Conservation (phyloP, 2,329 filamentous ascomycete genomes). For the Aspergillus sp. region DNA sequence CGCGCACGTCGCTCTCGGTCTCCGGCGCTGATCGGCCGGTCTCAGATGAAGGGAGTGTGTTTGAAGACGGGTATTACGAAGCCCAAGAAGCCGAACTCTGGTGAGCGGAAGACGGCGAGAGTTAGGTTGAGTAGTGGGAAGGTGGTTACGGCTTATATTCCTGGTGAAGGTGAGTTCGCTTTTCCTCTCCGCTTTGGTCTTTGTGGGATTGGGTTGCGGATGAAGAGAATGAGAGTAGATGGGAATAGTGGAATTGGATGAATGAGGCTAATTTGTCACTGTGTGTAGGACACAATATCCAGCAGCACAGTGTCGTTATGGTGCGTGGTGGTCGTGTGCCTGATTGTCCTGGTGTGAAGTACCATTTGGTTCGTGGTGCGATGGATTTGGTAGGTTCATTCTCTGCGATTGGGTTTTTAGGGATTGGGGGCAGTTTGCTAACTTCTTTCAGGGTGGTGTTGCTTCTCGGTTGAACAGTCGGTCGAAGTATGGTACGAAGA, state of each 20-base stretch:
- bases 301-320: conserved; percentile 96
- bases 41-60: conserved; percentile 92
- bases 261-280: conserved; percentile 18
- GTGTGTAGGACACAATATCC: conserved; percentile 79
- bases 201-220: background rate
- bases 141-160: conserved; percentile 90
- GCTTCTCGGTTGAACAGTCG: conserved; percentile 78
- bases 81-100: conserved; percentile 98
- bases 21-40: conserved; percentile 74
- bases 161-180: conserved; percentile 70
- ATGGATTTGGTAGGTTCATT: conserved; percentile 78
- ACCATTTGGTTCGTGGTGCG: conserved; percentile 87
- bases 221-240: background rate
- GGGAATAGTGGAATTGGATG: background rate
- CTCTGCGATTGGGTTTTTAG: background rate
- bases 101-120: conserved; percentile 92
- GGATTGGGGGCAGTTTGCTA: conserved; percentile 22
- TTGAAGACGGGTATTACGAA: conserved; percentile 90
- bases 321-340: conserved; percentile 91
- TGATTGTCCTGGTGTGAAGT: conserved; percentile 98
- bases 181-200: background rate
- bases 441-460: conserved; percentile 74
- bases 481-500: conserved; percentile 98
- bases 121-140: conserved; percentile 84
- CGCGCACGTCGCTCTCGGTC: conserved; percentile 83